Base-by-base conservation (phyloP, 164 flowering plant genomes). In the Protea cynaroides region DNA sequence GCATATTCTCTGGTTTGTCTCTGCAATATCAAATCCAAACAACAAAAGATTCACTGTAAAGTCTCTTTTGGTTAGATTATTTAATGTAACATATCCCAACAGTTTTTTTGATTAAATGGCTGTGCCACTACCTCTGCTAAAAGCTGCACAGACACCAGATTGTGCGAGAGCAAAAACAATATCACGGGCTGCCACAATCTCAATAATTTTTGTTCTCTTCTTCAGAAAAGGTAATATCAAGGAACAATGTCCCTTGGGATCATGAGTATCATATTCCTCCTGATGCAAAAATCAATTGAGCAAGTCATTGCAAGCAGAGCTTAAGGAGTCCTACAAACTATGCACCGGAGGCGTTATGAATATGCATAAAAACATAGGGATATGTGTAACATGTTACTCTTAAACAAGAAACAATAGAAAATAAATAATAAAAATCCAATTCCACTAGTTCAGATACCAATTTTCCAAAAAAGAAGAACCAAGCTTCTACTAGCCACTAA, bases 191-290 rank as follows among this genome's bases (percentile, higher is more conserved):
- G 99, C 97, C 21, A 95, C 99, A 53, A 92, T 92, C 79, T 95
- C 99, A 54, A 95, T 90, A 40, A 95, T 83, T 74, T 87, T 92
- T n/a, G 97, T 78, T 65, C 97, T 78, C 79, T 90, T 95, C 74
- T 79, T 87, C 64, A 95, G 69, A 74, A 95, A 92, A 13, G 93
- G 86, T 37, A 92, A 74, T 25, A 84, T 84, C 72, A 84, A 61
- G 23, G 87, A 62, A 65, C 80, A 83, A 69, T 88, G 88, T 25
- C 92, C 99, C 67, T 92, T 90, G 19, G 97, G 99, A 74, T 95
- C 97, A 77, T 92, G 92, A 8, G 97, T 89, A 75, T 95, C 99
- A 82, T 84, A 95, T 68, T 92, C 97, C 80, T 88, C 94, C 99
- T 92, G 80, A n/a, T 21, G 17, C 44, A 34, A 15, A 43, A 19